Evolutionary conservation across 2,329 filamentous ascomycete species (phyloP), one percentile per base, ranked within the genome.

Genomic region (Penicillium frequentans): DNA sequence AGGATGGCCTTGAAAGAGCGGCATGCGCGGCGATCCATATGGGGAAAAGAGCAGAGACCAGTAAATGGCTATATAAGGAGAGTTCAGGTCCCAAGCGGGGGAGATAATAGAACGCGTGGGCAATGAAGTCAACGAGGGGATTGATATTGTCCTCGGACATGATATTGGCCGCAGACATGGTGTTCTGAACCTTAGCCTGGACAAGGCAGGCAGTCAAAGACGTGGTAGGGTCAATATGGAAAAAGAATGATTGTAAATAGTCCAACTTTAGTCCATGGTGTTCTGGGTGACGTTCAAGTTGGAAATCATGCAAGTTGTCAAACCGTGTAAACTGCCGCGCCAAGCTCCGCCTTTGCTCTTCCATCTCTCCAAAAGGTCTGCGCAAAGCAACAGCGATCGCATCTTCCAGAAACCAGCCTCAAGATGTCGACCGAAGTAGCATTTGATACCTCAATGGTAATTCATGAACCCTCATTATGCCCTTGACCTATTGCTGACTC

Each of bases 1-100:
- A 96, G 0, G 89, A 86, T 1, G 93, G 93, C 19, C 91, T 85
- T 14, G 89, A 87, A 21, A 98, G 83, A 1, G 93, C 90, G n/a
- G 90, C 90, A 73, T 96, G 90, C 9, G 92, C 86, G 48, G 90
- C 90, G 5, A 91, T 82, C 75, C 90, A 95, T 69, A 97, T 96
- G 52, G 92, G 90, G 60, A 90, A 86, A 16, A 96, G 75, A 14
- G 92, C 88, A 27, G 90, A 88, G 58, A 87, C 69, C 53, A 89
- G 76, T 13, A 90, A 77, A 70, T 89, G 87, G 0, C 80, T 66
- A 65, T 87, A 83, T 11, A 84, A 85, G 14, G 82, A 82, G 27
- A 87, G 66, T 23, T 82, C 66, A 16, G 79, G 80, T 56, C 70
- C 74, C 49, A 77, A 56, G 39, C 64, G 59, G 42, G 74, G 68